Evolutionary conservation across 2,329 filamentous ascomycete genomes (phyloP).

Genomic region (Venturiaceae sp.): DNA sequence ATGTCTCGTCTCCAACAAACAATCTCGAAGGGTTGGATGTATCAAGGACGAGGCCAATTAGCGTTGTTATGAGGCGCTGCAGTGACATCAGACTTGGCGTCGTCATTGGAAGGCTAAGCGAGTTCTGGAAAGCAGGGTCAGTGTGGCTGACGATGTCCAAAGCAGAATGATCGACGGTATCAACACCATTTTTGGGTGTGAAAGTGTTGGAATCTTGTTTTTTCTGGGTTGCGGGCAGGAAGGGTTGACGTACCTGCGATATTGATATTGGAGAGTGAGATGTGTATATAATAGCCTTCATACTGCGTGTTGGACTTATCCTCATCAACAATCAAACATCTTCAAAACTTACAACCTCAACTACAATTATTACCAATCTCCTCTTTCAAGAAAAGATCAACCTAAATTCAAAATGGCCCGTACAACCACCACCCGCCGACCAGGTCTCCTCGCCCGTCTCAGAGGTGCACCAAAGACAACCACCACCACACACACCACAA

Average conservation of each 20-base stretch:
- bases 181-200: not conserved
- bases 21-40: no score
- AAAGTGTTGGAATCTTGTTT: not conserved
- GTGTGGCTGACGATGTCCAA: no score
- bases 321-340: not conserved
- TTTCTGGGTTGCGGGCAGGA: not conserved
- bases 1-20: not conserved
- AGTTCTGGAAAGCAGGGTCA: not conserved
- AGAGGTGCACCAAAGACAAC: slow-evolving; percentile 17
- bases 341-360: not conserved
- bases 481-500: slow-evolving; percentile 13
- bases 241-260: not conserved
- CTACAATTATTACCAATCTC: not conserved
- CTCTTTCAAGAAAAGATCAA: not conserved
- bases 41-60: not conserved
- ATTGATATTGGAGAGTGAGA: not conserved
- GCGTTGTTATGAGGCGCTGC: not conserved
- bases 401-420: slow-evolving; percentile 9
- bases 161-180: not conserved
- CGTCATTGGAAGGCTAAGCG: not conserved
- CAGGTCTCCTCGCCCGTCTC: slow-evolving; percentile 25
- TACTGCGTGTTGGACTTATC: no score
- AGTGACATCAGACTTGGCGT: slow-evolving; percentile 1
- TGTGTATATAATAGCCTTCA: no score
- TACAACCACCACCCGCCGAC: slow-evolving; percentile 2